These are phyloP conservation scores for Verticillium albo-atrum DNA, from an alignment of 2,329 filamentous ascomycete genomes.

Conservation along the genomic window DNA sequence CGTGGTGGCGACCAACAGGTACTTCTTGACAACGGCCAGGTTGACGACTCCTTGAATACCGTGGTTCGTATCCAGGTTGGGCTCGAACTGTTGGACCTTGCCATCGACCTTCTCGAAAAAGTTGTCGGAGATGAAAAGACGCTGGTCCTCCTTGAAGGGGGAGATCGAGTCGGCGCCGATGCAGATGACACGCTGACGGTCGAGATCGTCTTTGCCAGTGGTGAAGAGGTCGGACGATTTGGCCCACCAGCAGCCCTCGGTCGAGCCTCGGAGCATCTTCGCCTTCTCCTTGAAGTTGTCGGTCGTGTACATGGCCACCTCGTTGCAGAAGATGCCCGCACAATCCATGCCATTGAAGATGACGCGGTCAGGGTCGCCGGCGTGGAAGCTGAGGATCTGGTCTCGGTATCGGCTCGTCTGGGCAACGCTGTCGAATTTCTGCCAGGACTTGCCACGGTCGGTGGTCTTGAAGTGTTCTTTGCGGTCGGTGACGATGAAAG, in stretches of 20 bases:
- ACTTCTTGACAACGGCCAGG: slow-evolving; percentile 80
- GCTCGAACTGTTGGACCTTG: slow-evolving; percentile 63
- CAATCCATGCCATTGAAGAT: slow-evolving; percentile 77
- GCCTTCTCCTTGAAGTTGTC: slow-evolving; percentile 74
- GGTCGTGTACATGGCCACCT: slow-evolving; percentile 68
- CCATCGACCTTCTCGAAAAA: slow-evolving; percentile 61
- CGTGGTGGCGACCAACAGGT: slow-evolving; percentile 76
- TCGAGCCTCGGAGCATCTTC: slow-evolving; percentile 61
- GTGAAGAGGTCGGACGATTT: slow-evolving; percentile 71
- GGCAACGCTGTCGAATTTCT: slow-evolving; percentile 61
- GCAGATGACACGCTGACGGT: slow-evolving; percentile 73
- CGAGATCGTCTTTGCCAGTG: slow-evolving; percentile 59
- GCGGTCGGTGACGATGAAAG: slow-evolving; percentile 70
- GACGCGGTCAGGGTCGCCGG: slow-evolving; percentile 75
- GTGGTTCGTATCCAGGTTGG: slow-evolving; percentile 67
- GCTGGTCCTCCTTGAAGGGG: slow-evolving; percentile 67
- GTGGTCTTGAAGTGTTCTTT: slow-evolving; percentile 76
- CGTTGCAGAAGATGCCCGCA: slow-evolving; percentile 57
- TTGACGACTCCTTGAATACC: slow-evolving; percentile 77
- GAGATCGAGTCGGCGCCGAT: slow-evolving; percentile 71
- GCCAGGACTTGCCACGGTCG: slow-evolving; percentile 80
- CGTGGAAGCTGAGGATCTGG: slow-evolving; percentile 70
- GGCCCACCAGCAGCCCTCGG: slow-evolving; percentile 82
- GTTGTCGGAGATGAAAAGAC: slow-evolving; percentile 75
- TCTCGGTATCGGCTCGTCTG: slow-evolving; percentile 49